phyloP scores from a whole-genome alignment of 2,329 filamentous ascomycete species.

The Knufia fluminis region DNA sequence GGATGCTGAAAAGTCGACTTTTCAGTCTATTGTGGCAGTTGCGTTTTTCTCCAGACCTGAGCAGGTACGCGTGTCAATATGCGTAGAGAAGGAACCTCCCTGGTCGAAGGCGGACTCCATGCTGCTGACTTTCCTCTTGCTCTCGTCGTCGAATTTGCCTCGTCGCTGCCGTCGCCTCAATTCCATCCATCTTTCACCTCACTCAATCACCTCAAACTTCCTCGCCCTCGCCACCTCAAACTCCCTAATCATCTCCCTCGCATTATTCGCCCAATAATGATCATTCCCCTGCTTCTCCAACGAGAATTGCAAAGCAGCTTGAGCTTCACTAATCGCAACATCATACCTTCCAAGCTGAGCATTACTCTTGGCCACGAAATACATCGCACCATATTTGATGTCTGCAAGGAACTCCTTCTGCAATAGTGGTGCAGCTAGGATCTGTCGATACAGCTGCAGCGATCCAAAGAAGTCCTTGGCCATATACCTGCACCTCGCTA shows the following conservation, averaged over 20 bases:
- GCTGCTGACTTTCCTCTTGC: too few species aligned
- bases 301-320: neutral
- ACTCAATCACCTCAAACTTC: neutral
- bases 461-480: neutral
- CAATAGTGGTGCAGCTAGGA: neutral
- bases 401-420: neutral
- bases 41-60: too few species aligned
- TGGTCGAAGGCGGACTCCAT: too few species aligned
- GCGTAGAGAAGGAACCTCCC: too few species aligned
- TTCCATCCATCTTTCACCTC: neutral
- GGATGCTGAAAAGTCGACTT: too few species aligned
- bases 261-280: conserved; percentile 8
- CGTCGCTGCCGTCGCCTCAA: too few species aligned
- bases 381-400: conserved; percentile 7
- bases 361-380: conserved; percentile 7
- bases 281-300: neutral
- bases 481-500: conserved; percentile 2
- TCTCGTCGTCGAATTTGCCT: too few species aligned
- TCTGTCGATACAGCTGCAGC: neutral
- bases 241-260: conserved; percentile 4
- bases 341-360: conserved; percentile 1
- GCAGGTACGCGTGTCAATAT: too few species aligned
- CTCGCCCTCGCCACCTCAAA: neutral
- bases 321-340: neutral
- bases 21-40: too few species aligned